phyloP scores from a whole-genome alignment of 495 filamentous ascomycete genomes.

The Achaetomiella virescens region DNA sequence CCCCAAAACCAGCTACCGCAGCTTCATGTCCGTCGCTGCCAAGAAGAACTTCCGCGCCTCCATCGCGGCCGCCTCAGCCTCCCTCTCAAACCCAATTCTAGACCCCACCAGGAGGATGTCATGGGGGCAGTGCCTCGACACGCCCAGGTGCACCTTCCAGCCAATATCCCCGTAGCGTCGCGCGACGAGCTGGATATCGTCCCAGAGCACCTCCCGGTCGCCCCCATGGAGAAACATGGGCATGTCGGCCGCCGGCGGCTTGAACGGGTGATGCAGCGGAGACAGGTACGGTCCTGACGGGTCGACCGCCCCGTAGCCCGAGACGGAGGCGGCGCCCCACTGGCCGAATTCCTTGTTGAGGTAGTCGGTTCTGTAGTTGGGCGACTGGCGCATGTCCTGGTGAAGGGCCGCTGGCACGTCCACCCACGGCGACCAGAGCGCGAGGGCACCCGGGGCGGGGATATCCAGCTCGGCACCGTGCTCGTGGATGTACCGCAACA shows the following conservation, averaged over 20 bases:
- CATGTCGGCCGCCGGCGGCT: not conserved
- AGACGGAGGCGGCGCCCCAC: constrained; percentile 19
- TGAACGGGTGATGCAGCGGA: constrained; percentile 18
- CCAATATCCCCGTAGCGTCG: constrained; percentile 7
- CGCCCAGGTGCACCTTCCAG: constrained; percentile 18
- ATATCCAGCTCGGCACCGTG: constrained; percentile 13
- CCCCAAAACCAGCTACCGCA: not conserved
- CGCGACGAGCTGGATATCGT: constrained; percentile 15
- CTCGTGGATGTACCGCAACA: constrained; percentile 36
- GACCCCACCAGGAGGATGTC: constrained; percentile 25
- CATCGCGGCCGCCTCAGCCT: constrained; percentile 15
- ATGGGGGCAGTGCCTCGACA: constrained; percentile 18
- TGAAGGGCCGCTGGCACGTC: constrained; percentile 10
- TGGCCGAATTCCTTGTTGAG: constrained; percentile 14
- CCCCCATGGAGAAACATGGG: constrained; percentile 17
- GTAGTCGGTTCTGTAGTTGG: constrained; percentile 24
- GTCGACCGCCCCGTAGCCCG: constrained; percentile 4
- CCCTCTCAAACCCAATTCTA: constrained; percentile 19
- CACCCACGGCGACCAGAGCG: constrained; percentile 28
- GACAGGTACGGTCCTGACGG: constrained; percentile 14
- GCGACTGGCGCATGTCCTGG: constrained; percentile 6
- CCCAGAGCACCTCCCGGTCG: constrained; percentile 16
- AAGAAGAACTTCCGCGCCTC: constrained; percentile 3
- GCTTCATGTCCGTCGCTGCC: not conserved
- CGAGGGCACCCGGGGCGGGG: constrained; percentile 10